Evolutionary conservation across 2,329 filamentous ascomycete genomes (phyloP).

Genomic region (Aphanoascus verrucosus): DNA sequence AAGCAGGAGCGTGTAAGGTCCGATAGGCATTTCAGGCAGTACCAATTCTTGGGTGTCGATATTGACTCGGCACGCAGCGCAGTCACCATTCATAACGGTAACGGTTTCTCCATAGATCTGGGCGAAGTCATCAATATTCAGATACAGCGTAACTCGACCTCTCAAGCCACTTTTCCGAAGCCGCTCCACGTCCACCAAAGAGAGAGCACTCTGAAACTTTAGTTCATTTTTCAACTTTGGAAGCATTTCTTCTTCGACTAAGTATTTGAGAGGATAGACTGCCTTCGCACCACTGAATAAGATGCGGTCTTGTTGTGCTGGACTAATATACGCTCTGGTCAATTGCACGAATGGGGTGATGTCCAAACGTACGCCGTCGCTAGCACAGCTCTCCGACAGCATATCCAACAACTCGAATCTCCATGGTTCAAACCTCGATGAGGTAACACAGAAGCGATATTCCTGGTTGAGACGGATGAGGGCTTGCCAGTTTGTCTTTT

Average conservation of each 20-base stretch:
- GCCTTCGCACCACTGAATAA: neutral
- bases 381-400: constrained; percentile 1
- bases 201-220: neutral
- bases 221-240: neutral
- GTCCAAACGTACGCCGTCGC: neutral
- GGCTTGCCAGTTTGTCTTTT: neutral
- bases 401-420: neutral
- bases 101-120: constrained; percentile 1
- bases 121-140: constrained; percentile 3
- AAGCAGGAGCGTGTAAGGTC: neutral
- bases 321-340: neutral
- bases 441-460: neutral
- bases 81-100: neutral
- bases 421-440: neutral
- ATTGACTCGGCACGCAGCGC: neutral
- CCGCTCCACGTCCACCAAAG: neutral
- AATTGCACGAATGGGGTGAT: neutral
- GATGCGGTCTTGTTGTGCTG: neutral
- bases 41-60: neutral
- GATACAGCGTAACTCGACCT: neutral
- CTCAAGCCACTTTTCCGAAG: neutral
- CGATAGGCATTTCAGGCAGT: neutral
- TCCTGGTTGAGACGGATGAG: constrained; percentile 4
- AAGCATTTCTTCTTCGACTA: neutral
- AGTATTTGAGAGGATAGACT: neutral